phyloP scores from a whole-genome alignment of 2,329 filamentous ascomycete species.

The Fusarium tjaetaba region DNA sequence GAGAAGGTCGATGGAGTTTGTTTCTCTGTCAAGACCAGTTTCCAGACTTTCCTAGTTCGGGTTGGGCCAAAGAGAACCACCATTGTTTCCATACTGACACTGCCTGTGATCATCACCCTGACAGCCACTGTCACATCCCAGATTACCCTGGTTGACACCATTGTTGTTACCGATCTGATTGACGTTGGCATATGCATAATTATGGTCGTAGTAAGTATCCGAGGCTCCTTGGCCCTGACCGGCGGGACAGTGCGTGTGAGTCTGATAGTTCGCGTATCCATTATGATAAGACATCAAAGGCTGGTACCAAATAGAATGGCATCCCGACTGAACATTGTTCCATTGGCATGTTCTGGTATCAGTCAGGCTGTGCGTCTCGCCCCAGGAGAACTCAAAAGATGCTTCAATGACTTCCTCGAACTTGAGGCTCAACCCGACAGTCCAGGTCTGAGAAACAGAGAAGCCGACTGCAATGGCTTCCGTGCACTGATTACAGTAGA shows the following conservation, averaged over 20 bases:
- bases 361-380: neutral
- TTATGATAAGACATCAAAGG: neutral
- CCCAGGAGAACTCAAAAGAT: neutral
- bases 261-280: neutral
- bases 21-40: neutral
- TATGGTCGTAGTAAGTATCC: neutral
- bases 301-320: neutral
- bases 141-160: neutral
- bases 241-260: neutral
- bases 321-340: neutral
- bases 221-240: neutral
- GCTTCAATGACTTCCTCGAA: neutral
- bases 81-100: neutral
- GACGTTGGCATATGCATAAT: neutral
- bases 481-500: neutral
- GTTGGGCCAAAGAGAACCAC: neutral
- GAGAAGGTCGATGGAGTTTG: neutral
- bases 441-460: neutral
- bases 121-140: neutral
- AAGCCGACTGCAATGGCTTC: neutral
- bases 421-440: neutral
- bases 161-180: neutral
- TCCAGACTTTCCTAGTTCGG: neutral
- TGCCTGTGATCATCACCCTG: neutral
- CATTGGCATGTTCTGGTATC: neutral